Base-by-base conservation (phyloP, 495 filamentous ascomycete genomes). In the Penicillium bovifimosum region DNA sequence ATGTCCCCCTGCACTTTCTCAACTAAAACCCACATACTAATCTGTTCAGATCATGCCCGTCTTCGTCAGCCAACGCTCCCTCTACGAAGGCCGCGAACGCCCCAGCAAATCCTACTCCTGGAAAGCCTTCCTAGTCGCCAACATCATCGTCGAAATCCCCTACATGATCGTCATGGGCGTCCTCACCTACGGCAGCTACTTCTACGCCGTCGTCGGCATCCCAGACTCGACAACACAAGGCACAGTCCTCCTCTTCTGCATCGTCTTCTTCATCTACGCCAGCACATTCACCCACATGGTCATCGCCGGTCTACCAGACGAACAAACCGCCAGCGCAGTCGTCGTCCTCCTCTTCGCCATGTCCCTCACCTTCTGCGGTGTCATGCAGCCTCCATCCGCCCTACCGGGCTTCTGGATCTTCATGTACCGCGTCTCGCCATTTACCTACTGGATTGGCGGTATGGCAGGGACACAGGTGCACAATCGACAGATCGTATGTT, bases 71-170 rank as follows among this genome's bases (percentile, higher is more conserved):
- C 73, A 85, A 45, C 77, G 87, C 1, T 74, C 78, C 3, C 70
- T 90, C 0, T 91, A 85, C 65, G 74, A 84, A 54, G 79, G 80
- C 9, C 81, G 88, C 18, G 88, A 92, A 65, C 73, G 78, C 0
- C 80, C 79, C 11, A 78, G 74, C 50, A 86, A 84, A 50, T 77
- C 80, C 9, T 92, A 92, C 66, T 80, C 76, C 32, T 90, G 86
- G 87, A 68, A 72, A n/a, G 80, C 77, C 0, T 90, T 90, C 66
- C 62, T 86, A 20, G 73, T 83, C 14, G 77, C 79, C 43, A 80
- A 82, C 47, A 79, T 90, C 60, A 18, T 86, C 14, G 76, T 78
- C 9, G 77, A 79, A 49, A 58, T 77, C 20, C 76, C 77, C 2
- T 80, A 71, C 61, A 71, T 75, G 51, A 64, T 71, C 13, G 38